These are phyloP conservation scores for Porphyra umbilicalis DNA, from an alignment of 31 red algal genomes.

Conservation along the genomic window DNA sequence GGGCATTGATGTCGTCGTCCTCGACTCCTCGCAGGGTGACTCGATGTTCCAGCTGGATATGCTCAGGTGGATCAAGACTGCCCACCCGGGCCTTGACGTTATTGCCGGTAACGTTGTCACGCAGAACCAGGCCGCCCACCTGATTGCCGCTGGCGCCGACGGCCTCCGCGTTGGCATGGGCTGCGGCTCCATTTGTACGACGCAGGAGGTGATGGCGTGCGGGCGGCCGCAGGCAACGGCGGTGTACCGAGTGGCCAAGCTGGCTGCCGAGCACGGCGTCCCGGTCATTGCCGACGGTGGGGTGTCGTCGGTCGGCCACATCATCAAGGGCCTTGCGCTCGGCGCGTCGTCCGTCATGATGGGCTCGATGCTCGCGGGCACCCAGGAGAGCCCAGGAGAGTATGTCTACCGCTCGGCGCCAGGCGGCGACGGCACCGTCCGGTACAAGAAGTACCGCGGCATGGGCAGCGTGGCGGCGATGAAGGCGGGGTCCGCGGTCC, in stretches of 20 bases:
- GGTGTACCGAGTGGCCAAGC: conserved; percentile 64
- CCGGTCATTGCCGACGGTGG: conserved; percentile 98
- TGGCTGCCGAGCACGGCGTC: conserved; percentile 61
- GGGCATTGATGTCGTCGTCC: conserved; percentile 85
- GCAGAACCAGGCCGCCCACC: conserved; percentile 83
- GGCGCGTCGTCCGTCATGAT: conserved; percentile 94
- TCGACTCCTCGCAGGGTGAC: conserved; percentile 97
- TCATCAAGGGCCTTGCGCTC: conserved; percentile 86
- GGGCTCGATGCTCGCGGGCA: conserved; percentile 95
- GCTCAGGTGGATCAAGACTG: conserved; percentile 83
- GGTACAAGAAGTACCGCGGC: conserved; percentile 94
- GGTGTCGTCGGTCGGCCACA: conserved; percentile 82
- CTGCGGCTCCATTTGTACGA: conserved; percentile 95
- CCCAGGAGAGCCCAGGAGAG: conserved; percentile 92
- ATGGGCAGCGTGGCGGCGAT: conserved; percentile 96
- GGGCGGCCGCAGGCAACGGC: conserved; percentile 92
- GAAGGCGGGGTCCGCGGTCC: conserved; percentile 89
- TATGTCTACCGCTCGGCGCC: conserved; percentile 62
- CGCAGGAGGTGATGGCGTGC: conserved; percentile 93
- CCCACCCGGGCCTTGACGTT: conserved; percentile 83
- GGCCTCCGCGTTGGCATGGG: conserved; percentile 94
- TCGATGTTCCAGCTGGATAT: conserved; percentile 82
- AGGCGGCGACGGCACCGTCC: conserved; percentile 58
- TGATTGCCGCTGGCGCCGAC: conserved; percentile 90
- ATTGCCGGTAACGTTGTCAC: conserved; percentile 97